phyloP scores from a whole-genome alignment of 768 basidiomycete species.

The Boletus pseudo-olivaceus region DNA sequence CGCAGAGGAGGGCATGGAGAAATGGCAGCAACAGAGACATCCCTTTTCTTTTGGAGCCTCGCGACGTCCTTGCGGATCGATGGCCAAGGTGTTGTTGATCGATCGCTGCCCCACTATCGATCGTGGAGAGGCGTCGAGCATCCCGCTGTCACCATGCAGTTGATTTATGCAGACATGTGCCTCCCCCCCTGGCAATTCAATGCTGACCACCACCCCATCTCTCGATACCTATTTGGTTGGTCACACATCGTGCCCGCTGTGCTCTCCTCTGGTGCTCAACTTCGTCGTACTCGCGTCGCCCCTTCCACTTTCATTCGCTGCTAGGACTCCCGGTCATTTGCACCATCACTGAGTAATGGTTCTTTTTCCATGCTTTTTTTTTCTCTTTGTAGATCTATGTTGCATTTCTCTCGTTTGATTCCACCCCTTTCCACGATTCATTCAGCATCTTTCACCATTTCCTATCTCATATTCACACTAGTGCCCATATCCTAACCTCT shows the following conservation, averaged over 20 bases:
- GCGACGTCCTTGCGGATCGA: slow-evolving; percentile 15
- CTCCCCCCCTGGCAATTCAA: neutral
- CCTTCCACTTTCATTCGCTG: neutral
- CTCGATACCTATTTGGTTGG: neutral
- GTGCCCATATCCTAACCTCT: neutral
- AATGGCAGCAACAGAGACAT: neutral
- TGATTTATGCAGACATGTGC: neutral
- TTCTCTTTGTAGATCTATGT: slow-evolving; percentile 10
- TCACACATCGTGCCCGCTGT: neutral
- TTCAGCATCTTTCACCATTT: slow-evolving; percentile 12
- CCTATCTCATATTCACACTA: slow-evolving; percentile 2
- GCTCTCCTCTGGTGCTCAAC: neutral
- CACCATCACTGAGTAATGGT: neutral
- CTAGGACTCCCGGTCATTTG: neutral
- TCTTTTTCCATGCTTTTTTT: neutral
- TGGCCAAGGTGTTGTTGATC: slow-evolving; percentile 4
- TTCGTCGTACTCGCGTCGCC: neutral
- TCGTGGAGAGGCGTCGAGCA: neutral
- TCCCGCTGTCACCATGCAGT: neutral
- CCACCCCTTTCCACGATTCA: neutral
- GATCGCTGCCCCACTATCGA: slow-evolving; percentile 6
- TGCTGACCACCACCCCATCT: neutral
- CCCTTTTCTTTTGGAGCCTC: slow-evolving; percentile 9
- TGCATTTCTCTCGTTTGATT: slow-evolving; percentile 1
- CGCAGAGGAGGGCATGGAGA: neutral